Evolutionary conservation across 345 rosid genomes (phyloP).

Genomic region (Corchorus olitorius): DNA sequence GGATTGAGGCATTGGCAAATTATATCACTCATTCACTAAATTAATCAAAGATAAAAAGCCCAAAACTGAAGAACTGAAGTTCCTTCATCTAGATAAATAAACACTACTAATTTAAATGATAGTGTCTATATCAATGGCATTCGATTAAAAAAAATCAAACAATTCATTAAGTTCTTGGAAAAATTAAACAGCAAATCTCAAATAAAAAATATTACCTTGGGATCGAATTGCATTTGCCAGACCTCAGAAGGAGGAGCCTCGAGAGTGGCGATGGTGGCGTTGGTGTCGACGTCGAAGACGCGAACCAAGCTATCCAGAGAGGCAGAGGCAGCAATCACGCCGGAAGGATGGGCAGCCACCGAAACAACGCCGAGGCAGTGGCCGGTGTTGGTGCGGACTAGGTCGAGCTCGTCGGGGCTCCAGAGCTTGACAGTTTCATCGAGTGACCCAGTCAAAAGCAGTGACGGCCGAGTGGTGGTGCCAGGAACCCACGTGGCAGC

Average conservation of each 20-base stretch:
- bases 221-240: constrained; percentile 95
- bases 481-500: constrained; percentile 90
- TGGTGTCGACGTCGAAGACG: constrained; percentile 93
- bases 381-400: constrained; percentile 82
- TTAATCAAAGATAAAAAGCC: no score
- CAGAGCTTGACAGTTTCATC: constrained; percentile 95
- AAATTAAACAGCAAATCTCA: not conserved
- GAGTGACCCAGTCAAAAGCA: constrained; percentile 83
- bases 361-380: constrained; percentile 94
- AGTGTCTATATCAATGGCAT: not conserved
- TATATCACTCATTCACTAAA: no score
- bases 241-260: constrained; percentile 98
- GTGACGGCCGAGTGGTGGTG: constrained; percentile 61
- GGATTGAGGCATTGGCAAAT: not conserved
- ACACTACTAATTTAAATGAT: not conserved
- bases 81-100: not conserved
- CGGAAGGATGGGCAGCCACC: constrained; percentile 96
- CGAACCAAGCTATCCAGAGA: constrained; percentile 95
- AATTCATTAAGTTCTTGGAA: not conserved
- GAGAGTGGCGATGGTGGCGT: constrained; percentile 80
- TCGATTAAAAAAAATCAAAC: not conserved
- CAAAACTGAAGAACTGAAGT: not conserved
- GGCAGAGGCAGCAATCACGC: constrained; percentile 88
- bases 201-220: constrained; percentile 51
- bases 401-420: constrained; percentile 76